Conservation (phyloP, 305 asterid genomes). For the Galium porrigens region DNA sequence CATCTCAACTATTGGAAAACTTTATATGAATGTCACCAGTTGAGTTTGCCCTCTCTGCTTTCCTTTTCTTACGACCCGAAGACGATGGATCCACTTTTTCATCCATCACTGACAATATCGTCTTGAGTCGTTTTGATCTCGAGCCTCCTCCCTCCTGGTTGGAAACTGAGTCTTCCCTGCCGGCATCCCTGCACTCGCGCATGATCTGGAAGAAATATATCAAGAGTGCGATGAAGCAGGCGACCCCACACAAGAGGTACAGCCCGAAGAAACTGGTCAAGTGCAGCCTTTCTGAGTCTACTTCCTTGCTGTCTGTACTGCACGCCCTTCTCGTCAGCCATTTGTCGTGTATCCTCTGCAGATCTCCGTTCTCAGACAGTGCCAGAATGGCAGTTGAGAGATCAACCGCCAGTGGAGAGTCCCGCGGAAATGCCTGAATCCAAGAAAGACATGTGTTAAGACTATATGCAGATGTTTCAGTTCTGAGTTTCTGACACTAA, state of each 20-base stretch:
- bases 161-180: slow-evolving; percentile 16
- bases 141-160: slow-evolving; percentile 22
- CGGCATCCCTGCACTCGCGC: slow-evolving; percentile 28
- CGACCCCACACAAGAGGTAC: slow-evolving; percentile 34
- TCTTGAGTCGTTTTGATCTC: slow-evolving; percentile 43
- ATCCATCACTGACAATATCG: slow-evolving; percentile 46
- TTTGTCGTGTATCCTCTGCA: slow-evolving; percentile 40
- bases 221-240: slow-evolving; percentile 24
- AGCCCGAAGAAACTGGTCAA: slow-evolving; percentile 46
- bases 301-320: slow-evolving; percentile 24
- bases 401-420: slow-evolving; percentile 49
- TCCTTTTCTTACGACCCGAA: slow-evolving; percentile 40
- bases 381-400: slow-evolving; percentile 43
- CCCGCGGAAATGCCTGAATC: slow-evolving; percentile 49
- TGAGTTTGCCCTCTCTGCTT: slow-evolving; percentile 35
- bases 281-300: slow-evolving; percentile 39
- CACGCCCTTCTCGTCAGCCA: slow-evolving; percentile 38
- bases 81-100: slow-evolving; percentile 37
- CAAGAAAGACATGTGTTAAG: slow-evolving; percentile 7
- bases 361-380: slow-evolving; percentile 44
- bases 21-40: slow-evolving; percentile 25
- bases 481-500: background rate
- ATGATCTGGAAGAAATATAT: slow-evolving; percentile 43
- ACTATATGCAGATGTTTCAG: background rate
- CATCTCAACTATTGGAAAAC: slow-evolving; percentile 2